A percentile compares a stretch with the other conserved stretches of the same genome.
Conservation (phyloP, 495 filamentous ascomycete species). For the Podospora bellae-mahoneyi region DNA sequence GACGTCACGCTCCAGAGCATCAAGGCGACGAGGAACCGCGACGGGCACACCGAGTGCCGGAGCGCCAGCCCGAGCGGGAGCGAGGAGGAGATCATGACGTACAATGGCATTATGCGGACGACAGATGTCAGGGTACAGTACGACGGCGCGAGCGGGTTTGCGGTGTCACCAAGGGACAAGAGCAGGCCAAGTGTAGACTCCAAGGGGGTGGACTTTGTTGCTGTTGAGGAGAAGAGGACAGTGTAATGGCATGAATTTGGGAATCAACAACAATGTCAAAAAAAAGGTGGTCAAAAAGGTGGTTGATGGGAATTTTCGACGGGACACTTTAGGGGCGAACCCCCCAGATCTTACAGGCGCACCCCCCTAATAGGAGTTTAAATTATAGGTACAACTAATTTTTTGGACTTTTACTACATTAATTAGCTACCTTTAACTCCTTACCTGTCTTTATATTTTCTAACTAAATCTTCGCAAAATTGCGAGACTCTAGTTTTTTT, state of each 20-base stretch:
- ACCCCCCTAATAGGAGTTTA: no score
- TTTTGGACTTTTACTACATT: no score
- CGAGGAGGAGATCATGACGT: conserved; percentile 23
- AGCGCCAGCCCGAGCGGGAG: conserved; percentile 16
- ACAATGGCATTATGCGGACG: conserved; percentile 20
- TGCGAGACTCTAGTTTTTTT: no score
- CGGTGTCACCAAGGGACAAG: background rate
- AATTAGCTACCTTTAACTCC: no score
- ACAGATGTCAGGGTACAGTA: conserved; percentile 17
- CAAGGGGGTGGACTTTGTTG: background rate
- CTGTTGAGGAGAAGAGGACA: conserved; percentile 1
- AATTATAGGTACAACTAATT: no score
- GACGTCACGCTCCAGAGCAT: background rate
- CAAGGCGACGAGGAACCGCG: conserved; percentile 2
- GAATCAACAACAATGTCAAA: background rate
- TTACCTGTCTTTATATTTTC: no score
- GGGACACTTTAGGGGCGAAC: no score
- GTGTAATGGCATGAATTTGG: background rate
- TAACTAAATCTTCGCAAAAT: no score
- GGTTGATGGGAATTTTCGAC: background rate
- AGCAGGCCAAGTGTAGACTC: background rate
- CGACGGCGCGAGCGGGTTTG: background rate
- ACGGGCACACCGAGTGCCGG: conserved; percentile 13
- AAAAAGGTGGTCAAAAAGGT: background rate
- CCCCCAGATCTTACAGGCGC: no score